Conservation (phyloP, 352 stramenopile genomes). For the Nothophytophthora sp. region DNA sequence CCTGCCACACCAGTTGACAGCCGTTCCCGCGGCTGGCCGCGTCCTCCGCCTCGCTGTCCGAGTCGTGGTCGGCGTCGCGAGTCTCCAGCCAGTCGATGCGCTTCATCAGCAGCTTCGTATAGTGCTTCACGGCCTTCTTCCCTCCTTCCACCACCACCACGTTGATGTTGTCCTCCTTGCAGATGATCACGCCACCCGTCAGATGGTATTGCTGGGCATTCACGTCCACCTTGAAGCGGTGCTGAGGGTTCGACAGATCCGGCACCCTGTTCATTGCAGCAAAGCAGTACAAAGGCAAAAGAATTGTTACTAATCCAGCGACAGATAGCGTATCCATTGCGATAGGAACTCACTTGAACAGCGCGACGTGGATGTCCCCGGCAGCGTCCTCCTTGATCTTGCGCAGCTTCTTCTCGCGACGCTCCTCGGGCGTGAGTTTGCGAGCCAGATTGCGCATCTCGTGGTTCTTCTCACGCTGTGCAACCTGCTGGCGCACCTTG, state of each 20-base stretch:
- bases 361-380: slow-evolving; percentile 91
- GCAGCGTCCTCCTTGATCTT: slow-evolving; percentile 97
- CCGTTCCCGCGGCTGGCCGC: slow-evolving; percentile 37
- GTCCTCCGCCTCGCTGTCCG: slow-evolving; percentile 57
- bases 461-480: slow-evolving; percentile 94
- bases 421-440: slow-evolving; percentile 97
- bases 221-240: slow-evolving; percentile 98
- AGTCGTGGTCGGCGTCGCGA: slow-evolving; percentile 42
- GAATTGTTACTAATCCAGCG: too few relatives aligned
- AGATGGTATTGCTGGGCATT: slow-evolving; percentile 98
- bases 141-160: slow-evolving; percentile 98
- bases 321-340: too few relatives aligned
- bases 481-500: slow-evolving; percentile 95
- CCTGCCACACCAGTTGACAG: slow-evolving; percentile 96
- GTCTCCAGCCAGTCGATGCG: slow-evolving; percentile 94
- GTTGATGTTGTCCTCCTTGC: slow-evolving; percentile 87
- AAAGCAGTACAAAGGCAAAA: too few relatives aligned
- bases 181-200: slow-evolving; percentile 93
- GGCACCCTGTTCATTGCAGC: slow-evolving; percentile 84
- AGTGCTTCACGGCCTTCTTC: slow-evolving; percentile 95
- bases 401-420: slow-evolving; percentile 92
- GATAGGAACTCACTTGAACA: slow-evolving; percentile 93
- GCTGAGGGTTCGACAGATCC: slow-evolving; percentile 94
- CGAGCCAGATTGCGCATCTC: slow-evolving; percentile 92
- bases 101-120: slow-evolving; percentile 94